Base-by-base conservation (phyloP, 768 basidiomycete genomes). In the Agrocybe pediades region DNA sequence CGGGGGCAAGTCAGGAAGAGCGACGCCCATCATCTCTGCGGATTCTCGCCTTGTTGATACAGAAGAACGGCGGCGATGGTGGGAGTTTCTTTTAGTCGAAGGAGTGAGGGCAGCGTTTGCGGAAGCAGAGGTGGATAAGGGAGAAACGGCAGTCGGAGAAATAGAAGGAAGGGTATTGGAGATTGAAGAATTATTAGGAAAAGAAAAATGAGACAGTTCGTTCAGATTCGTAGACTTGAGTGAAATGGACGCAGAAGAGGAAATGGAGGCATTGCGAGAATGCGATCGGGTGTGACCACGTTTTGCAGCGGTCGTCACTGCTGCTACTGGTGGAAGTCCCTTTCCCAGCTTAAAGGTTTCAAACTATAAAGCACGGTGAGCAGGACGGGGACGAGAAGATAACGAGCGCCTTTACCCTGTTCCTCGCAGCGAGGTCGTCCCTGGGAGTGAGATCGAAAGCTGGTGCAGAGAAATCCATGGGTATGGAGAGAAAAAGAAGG, bases 11-110 rank as follows among this genome's bases (percentile, higher is more conserved):
- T 86, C 83, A 11, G 88, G 85, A 33, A 90, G 73, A 20, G 87
- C 71, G 11, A 91, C 81, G 23, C 92, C 91, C 90, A 96, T 95
- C 64, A 96, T 75, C 63, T 95, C 94, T 16, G 92, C 88, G 17
- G 92, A 94, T 74, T 96, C 94, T 59, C 80, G 82, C 56, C 92
- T 86, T 36, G 93, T 95, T 9, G 94, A 92, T 23, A 96, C 91
- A 21, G 90, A 92, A 1, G 92, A 93, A 39, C 84, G 83, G 44
- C 94, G 90, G 13, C 84, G 80, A 62, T 95, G 94, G 61, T 92
- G 92, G 0, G 93, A 95, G 54, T 81, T 81, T 59, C 85, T 87
- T 62, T 85, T 87, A 23, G 79, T 62, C 11, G 76, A 68, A 33
- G 79, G 72, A 21, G 55, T 42, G 54, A 60, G 49, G 29, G 46